phyloP scores from a whole-genome alignment of 2,329 filamentous ascomycete genomes.

The Aspergillus sp. region DNA sequence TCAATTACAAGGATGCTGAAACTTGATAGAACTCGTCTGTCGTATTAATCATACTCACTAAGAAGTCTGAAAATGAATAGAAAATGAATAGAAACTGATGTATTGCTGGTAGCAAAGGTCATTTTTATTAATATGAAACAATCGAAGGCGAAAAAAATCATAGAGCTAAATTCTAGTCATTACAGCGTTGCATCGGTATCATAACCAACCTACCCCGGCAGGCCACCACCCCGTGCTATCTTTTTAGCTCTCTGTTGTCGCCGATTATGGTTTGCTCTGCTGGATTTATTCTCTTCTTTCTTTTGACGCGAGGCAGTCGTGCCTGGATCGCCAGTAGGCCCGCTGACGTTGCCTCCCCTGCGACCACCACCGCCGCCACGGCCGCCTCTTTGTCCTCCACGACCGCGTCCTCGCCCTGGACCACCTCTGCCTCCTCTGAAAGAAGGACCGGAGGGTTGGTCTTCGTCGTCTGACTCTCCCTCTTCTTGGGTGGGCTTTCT shows the following conservation, averaged over 20 bases:
- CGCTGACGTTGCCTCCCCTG: conserved; percentile 50
- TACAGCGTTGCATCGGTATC: too few relatives aligned
- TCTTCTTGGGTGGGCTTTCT: conserved; percentile 28
- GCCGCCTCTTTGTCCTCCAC: conserved; percentile 46
- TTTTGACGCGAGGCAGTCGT: conserved; percentile 66
- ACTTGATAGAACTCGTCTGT: too few relatives aligned
- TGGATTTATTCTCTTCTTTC: conserved; percentile 80
- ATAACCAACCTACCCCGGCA: conserved; percentile 21
- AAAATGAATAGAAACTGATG: too few relatives aligned
- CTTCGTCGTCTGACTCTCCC: conserved; percentile 51
- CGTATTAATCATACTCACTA: too few relatives aligned
- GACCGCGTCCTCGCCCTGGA: conserved; percentile 43
- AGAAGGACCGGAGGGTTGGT: conserved; percentile 25
- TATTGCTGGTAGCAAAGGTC: too few relatives aligned
- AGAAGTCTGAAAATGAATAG: too few relatives aligned
- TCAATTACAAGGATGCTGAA: too few relatives aligned
- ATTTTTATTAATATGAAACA: too few relatives aligned
- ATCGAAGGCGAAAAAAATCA: too few relatives aligned
- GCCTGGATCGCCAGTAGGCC: conserved; percentile 60
- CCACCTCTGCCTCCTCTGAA: conserved; percentile 23
- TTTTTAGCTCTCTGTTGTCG: conserved; percentile 64
- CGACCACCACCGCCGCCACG: conserved; percentile 46
- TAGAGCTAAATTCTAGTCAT: too few relatives aligned
- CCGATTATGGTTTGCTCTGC: conserved; percentile 80
- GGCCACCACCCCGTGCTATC: conserved; percentile 53